Percentiles rank a stretch among this genome's conserved stretches.
These are phyloP conservation scores for Trichomonas vaginalis DNA, from an alignment of 208 protist genomes.

Conservation along the genomic window DNA sequence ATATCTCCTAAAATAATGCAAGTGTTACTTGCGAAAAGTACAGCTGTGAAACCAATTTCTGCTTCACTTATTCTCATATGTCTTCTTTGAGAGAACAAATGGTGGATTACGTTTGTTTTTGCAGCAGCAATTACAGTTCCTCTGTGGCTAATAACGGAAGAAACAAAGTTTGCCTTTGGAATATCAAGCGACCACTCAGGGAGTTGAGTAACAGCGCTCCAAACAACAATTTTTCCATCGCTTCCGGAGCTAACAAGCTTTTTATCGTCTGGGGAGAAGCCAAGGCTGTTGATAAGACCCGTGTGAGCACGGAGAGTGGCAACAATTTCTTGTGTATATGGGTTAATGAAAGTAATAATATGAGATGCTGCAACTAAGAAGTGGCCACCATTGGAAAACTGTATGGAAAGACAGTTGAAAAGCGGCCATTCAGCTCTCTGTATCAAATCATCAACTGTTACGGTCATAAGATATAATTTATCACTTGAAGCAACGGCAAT, in stretches of 20 bases:
- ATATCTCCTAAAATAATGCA: not conserved
- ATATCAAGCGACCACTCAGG: not conserved
- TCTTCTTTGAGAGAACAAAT: not conserved
- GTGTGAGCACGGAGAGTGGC: not conserved
- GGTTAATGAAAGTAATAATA: conserved; percentile 18
- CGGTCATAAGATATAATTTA: not conserved
- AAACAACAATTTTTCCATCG: not conserved
- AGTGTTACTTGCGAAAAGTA: not conserved
- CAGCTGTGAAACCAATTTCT: not conserved
- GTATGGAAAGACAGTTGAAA: not conserved
- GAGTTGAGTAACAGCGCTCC: not conserved
- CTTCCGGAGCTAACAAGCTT: not conserved
- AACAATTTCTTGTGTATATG: conserved; percentile 16
- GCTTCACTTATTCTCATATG: not conserved
- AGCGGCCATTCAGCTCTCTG: not conserved
- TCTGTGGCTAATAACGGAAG: not conserved
- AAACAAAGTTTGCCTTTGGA: not conserved
- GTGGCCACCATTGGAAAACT: not conserved
- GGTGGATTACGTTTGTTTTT: not conserved
- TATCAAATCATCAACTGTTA: not conserved
- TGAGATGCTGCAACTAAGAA: conserved; percentile 10
- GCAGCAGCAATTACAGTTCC: not conserved
- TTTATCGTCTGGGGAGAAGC: not conserved
- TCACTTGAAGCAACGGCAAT: not conserved
- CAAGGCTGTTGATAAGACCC: not conserved